Base-by-base conservation (phyloP, 2,329 filamentous ascomycete genomes). In the Beauveria rudraprayagi region DNA sequence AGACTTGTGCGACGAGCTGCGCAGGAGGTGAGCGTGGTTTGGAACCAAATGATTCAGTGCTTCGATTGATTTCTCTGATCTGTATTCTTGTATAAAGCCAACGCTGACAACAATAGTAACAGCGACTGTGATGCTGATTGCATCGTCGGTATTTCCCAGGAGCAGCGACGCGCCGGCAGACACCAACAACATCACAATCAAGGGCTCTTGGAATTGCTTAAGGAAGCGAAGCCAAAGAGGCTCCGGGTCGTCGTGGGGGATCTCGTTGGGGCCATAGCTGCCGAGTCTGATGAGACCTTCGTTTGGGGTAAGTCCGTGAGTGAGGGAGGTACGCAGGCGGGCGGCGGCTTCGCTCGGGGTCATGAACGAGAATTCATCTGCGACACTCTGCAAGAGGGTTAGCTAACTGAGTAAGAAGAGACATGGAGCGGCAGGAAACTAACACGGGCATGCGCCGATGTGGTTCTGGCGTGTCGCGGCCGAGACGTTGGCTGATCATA, bases 21-120 rank as follows among this genome's bases (percentile, higher is more conserved):
- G 87, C 63, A 99, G 91, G n/a, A 97, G 80, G 76, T 99, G 92
- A 34, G 95, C 94, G 72, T 92, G 91, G 72, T 97, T 95, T 30
- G 94, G 95, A 0, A 99, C 93, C 28, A 99, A 79, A 68, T 94
- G 91, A 70, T 90, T 97, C 67, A 99, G 79, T 22, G 94, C 94
- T 74, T 99, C 94, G 66, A 99, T 86, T 3, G 93, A 97, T 75
- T 99, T 95, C 72, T 99, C 94, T 8, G 94, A 97, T 62, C 94
- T 83, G 73, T 99, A 99, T 75, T 99, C 94, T 72, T 99, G 94
- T 57, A 97, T 86, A 68, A 99, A 99, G 2, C 93, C 94, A 47
- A 99, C 94, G 0, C 89, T 89, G 26, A 99, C 92, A 6, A 99
- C 94, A 67, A 99, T 99, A 28, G 92, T 96, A 24, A 99, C 94